These are phyloP conservation scores for Fomitiporia mediterranea DNA, from an alignment of 1,284 basidiomycete species.

Conservation along the genomic window DNA sequence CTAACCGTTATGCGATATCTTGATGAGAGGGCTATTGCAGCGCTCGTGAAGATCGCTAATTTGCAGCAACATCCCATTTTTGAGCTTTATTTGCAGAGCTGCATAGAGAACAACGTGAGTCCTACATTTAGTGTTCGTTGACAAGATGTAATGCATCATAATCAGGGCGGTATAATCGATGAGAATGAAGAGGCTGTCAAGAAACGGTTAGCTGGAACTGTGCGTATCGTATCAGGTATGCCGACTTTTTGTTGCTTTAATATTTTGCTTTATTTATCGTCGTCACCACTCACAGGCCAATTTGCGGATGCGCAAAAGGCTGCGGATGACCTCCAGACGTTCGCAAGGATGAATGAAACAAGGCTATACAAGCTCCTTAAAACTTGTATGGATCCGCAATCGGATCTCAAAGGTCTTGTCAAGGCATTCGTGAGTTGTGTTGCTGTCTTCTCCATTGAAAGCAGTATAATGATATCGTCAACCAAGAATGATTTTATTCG, in stretches of 20 bases:
- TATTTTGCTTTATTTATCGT: conserved; percentile 7
- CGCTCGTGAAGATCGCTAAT: conserved; percentile 58
- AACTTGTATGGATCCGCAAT: conserved; percentile 77
- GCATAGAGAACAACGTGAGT: conserved; percentile 74
- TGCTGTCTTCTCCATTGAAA: not conserved
- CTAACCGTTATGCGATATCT: conserved; percentile 71
- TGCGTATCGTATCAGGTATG: conserved; percentile 60
- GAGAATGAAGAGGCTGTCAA: conserved; percentile 64
- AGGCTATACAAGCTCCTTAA: conserved; percentile 83
- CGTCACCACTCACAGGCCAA: conserved; percentile 33
- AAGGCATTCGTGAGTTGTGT: conserved; percentile 63
- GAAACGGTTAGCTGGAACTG: conserved; percentile 47
- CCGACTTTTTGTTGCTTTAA: conserved; percentile 19
- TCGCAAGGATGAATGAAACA: conserved; percentile 85
- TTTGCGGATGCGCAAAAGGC: conserved; percentile 75
- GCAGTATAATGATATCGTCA: not conserved
- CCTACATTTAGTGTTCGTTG: conserved; percentile 1
- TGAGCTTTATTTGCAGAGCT: conserved; percentile 64
- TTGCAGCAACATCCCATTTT: conserved; percentile 62
- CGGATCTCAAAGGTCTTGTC: conserved; percentile 75
- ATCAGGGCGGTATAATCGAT: conserved; percentile 82
- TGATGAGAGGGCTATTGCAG: conserved; percentile 54
- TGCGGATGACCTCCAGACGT: conserved; percentile 72
- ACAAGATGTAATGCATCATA: conserved; percentile 12
- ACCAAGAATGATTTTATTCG: conserved; percentile 70